These are phyloP conservation scores for Crepidotus variabilis DNA, from an alignment of 768 basidiomycete species.

Conservation along the genomic window DNA sequence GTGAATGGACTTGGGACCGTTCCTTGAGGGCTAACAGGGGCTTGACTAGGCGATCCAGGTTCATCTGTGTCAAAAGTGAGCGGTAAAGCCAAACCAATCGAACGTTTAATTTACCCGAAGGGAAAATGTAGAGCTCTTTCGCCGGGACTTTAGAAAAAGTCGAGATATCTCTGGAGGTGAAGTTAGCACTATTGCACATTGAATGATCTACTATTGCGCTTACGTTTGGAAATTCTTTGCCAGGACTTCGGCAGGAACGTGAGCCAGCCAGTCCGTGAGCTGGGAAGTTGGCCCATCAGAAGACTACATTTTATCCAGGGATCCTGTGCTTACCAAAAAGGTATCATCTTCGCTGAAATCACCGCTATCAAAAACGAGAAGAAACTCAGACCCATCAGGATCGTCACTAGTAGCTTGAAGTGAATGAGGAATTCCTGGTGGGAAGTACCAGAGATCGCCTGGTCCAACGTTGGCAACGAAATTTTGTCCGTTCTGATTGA, in stretches of 20 bases:
- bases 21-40: constrained; percentile 45
- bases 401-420: constrained; percentile 48
- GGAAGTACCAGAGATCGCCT: constrained; percentile 58
- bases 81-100: background rate
- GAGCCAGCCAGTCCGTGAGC: constrained; percentile 66
- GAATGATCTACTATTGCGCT: background rate
- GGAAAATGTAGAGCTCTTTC: constrained; percentile 52
- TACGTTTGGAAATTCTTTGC: constrained; percentile 53
- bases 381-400: constrained; percentile 47
- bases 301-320: background rate
- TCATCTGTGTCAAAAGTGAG: constrained; percentile 24
- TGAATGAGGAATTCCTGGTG: constrained; percentile 53
- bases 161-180: constrained; percentile 30
- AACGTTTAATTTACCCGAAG: constrained; percentile 18
- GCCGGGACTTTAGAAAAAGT: constrained; percentile 54
- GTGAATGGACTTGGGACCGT: constrained; percentile 46
- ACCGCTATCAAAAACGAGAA: constrained; percentile 41
- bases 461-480: constrained; percentile 47
- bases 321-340: constrained; percentile 29
- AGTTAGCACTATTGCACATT: constrained; percentile 5
- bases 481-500: constrained; percentile 48
- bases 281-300: background rate
- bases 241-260: constrained; percentile 49
- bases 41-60: constrained; percentile 37
- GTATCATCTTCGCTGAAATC: constrained; percentile 56